A percentile compares a stretch with the other conserved stretches of the same genome.
Conservation (phyloP, 2,329 filamentous ascomycete species). For the Trichocomaceae sp. region DNA sequence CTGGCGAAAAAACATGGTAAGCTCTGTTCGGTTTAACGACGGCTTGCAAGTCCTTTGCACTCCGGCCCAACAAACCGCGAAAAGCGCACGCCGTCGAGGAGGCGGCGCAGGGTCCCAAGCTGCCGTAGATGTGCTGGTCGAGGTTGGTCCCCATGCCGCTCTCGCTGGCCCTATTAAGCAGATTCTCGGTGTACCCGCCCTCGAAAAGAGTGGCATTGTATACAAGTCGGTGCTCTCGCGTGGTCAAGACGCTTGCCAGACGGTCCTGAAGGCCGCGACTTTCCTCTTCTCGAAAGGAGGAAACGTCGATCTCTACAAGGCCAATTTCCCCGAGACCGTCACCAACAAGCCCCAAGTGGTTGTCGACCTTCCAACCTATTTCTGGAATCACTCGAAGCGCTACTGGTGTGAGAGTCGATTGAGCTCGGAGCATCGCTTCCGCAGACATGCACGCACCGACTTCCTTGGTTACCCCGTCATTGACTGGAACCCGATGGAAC, state of each 20-base stretch:
- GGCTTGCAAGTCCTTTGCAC: neutral
- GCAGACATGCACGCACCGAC: constrained; percentile 22
- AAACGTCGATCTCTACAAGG: too few relatives aligned
- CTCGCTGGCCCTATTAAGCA: constrained; percentile 16
- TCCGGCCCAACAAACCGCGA: neutral
- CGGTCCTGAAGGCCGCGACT: too few relatives aligned
- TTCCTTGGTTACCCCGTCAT: constrained; percentile 23
- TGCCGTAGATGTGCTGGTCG: neutral
- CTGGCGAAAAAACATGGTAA: neutral
- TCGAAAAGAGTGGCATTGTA: neutral
- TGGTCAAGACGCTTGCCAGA: too few relatives aligned
- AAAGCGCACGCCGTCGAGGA: too few relatives aligned
- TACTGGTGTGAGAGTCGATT: constrained; percentile 19
- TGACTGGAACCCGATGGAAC: constrained; percentile 21
- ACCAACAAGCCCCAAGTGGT: neutral
- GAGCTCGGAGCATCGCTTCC: constrained; percentile 15
- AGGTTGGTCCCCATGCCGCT: constrained; percentile 16
- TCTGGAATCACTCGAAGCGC: constrained; percentile 16
- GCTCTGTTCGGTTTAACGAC: constrained; percentile 12
- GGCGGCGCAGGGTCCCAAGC: too few relatives aligned
- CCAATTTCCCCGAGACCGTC: neutral
- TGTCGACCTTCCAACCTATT: constrained; percentile 14
- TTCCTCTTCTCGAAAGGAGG: too few relatives aligned
- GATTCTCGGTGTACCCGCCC: neutral
- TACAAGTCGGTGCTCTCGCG: too few relatives aligned